Percentiles rank a stretch among this genome's conserved stretches.
Conservation (phyloP, 116 monocot species). For the Cymodocea nodosa region DNA sequence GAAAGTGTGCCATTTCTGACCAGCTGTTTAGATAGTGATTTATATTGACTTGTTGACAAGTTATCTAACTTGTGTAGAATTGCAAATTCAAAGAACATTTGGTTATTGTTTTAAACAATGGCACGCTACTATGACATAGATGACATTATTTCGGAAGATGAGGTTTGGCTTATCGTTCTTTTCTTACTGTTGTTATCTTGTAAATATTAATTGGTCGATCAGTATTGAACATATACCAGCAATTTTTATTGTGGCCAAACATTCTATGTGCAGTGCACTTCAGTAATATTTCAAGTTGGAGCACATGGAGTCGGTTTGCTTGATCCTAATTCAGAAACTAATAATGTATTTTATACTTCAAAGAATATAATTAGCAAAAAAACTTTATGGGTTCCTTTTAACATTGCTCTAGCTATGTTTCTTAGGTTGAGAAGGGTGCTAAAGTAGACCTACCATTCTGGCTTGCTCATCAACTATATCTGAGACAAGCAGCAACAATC, state of each 20-base stretch:
- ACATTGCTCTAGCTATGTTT: not conserved
- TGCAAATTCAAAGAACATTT: not conserved
- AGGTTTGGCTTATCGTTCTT: conserved; percentile 24
- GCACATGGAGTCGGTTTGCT: conserved; percentile 72
- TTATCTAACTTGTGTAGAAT: too few species aligned
- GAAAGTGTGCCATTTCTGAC: too few species aligned
- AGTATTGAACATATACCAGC: not conserved
- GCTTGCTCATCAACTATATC: conserved; percentile 63
- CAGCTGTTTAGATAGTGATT: too few species aligned
- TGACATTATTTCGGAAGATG: conserved; percentile 77
- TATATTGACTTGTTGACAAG: too few species aligned
- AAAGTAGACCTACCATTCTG: conserved; percentile 89
- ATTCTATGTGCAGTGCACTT: conserved; percentile 36
- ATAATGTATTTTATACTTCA: conserved; percentile 27
- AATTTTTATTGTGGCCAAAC: not conserved
- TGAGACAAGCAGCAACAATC: conserved; percentile 66
- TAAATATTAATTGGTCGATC: not conserved
- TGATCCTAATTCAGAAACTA: conserved; percentile 78
- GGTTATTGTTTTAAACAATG: conserved; percentile 19
- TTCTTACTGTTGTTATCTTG: not conserved
- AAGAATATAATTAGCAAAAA: not conserved
- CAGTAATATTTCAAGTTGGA: conserved; percentile 65
- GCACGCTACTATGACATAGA: conserved; percentile 54
- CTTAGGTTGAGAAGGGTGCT: conserved; percentile 68
- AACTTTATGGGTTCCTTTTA: conserved; percentile 1